Conservation (phyloP, 192 early-diverging fungal genomes). For the Powellomyces hirtus region DNA sequence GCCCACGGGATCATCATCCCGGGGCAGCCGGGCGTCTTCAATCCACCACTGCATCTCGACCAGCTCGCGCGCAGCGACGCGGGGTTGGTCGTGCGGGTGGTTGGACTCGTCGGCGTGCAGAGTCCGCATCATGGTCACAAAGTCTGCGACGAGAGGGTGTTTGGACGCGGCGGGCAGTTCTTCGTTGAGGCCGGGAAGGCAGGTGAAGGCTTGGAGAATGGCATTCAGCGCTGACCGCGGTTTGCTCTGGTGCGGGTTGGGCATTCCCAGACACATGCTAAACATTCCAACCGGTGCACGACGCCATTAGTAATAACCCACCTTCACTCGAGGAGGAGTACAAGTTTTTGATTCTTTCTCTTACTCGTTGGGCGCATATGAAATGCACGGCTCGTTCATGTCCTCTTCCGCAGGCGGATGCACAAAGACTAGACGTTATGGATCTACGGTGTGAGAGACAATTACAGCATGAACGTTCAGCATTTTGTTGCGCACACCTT, state of each 20-base stretch:
- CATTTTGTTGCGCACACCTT: neutral
- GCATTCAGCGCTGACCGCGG: slow-evolving; percentile 28
- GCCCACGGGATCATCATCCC: neutral
- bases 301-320: neutral
- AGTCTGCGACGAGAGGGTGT: slow-evolving; percentile 2
- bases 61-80: neutral
- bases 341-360: no score
- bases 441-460: no score
- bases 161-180: slow-evolving; percentile 23
- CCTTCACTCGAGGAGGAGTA: neutral
- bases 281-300: neutral
- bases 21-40: neutral
- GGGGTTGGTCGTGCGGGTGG: neutral
- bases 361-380: slow-evolving; percentile 26
- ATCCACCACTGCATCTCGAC: slow-evolving; percentile 22
- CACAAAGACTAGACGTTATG: slow-evolving; percentile 31
- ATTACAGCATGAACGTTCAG: no score
- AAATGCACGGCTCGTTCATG: slow-evolving; percentile 30
- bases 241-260: neutral
- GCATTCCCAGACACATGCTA: slow-evolving; percentile 7
- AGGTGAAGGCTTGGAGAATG: slow-evolving; percentile 20
- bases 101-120: slow-evolving; percentile 11
- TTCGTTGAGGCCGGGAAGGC: slow-evolving; percentile 24
- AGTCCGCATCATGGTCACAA: slow-evolving; percentile 11
- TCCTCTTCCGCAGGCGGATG: slow-evolving; percentile 32